Conservation (phyloP, 2,329 filamentous ascomycete species). For the Sphaerulina populicola region DNA sequence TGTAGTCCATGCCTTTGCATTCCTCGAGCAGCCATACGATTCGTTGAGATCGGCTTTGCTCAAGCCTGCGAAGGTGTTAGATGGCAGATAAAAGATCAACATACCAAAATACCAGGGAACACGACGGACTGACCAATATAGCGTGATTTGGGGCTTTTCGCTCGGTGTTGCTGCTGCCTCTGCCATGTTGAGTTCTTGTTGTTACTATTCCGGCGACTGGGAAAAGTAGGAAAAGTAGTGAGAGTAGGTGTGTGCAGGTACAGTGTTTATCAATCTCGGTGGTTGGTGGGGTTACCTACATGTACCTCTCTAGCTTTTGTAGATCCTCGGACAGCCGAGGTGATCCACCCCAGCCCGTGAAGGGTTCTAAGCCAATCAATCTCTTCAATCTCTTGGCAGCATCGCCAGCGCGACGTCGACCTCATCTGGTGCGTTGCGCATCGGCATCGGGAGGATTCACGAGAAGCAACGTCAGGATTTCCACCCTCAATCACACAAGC, state of each 20-base stretch:
- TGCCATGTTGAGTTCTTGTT: slow-evolving; percentile 16
- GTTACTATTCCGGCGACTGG: too few relatives aligned
- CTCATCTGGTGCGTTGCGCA: slow-evolving; percentile 1
- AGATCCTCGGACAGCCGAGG: too few relatives aligned
- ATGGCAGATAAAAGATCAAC: not conserved
- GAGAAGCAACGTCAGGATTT: not conserved
- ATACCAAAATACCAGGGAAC: too few relatives aligned
- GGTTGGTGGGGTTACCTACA: not conserved
- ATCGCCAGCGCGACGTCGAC: not conserved
- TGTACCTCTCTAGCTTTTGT: too few relatives aligned
- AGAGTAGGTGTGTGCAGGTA: not conserved
- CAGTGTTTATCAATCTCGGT: not conserved
- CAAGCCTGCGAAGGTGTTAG: slow-evolving; percentile 52
- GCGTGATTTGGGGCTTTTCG: slow-evolving; percentile 48
- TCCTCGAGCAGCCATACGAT: slow-evolving; percentile 82
- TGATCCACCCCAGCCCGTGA: not conserved
- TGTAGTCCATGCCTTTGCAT: slow-evolving; percentile 62
- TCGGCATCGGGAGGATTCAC: not conserved
- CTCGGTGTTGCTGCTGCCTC: slow-evolving; percentile 14
- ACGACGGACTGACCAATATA: slow-evolving; percentile 51
- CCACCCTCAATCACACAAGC: slow-evolving; percentile 1
- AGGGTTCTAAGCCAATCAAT: not conserved
- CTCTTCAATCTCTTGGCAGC: not conserved
- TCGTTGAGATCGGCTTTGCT: slow-evolving; percentile 72
- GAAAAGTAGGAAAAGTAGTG: not conserved